These are phyloP conservation scores for Lactuca saligna DNA, from an alignment of 129 eudicot species.

Conservation along the genomic window DNA sequence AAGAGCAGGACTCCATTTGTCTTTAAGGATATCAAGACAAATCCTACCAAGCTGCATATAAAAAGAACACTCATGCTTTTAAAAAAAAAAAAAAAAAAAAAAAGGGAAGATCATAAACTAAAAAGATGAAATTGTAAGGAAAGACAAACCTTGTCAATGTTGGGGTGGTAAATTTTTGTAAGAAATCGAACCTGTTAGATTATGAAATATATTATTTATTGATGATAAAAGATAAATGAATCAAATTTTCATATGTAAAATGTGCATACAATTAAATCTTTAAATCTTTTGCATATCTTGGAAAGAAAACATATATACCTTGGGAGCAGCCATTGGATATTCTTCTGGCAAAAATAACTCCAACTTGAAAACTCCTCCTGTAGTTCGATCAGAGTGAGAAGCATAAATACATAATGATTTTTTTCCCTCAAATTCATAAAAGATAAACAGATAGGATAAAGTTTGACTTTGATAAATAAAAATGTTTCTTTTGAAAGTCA, in stretches of 20 bases:
- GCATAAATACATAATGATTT: neutral
- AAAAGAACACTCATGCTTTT: neutral
- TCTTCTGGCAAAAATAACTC: slow-evolving; percentile 63
- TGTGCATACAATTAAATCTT: too few relatives aligned
- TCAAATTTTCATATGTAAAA: slow-evolving; percentile 2
- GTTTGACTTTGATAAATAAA: slow-evolving; percentile 17
- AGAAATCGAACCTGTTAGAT: slow-evolving; percentile 53
- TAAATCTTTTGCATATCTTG: too few relatives aligned
- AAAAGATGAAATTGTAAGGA: slow-evolving; percentile 2
- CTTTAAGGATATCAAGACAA: slow-evolving; percentile 59
- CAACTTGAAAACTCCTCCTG: slow-evolving; percentile 62
- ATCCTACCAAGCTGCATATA: slow-evolving; percentile 51
- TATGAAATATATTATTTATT: slow-evolving; percentile 1
- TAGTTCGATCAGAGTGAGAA: slow-evolving; percentile 16
- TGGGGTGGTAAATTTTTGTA: slow-evolving; percentile 55
- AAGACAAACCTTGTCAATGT: slow-evolving; percentile 50
- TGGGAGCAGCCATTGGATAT: slow-evolving; percentile 65
- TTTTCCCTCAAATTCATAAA: neutral
- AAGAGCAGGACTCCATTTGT: slow-evolving; percentile 65
- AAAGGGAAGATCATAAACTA: slow-evolving; percentile 11
- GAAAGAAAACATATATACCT: slow-evolving; percentile 24
- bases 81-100: slow-evolving; percentile 1
- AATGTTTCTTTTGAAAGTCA: neutral
- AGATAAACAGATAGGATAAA: neutral
- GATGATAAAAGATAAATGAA: neutral